Evolutionary conservation across 2,329 filamentous ascomycete genomes (phyloP), one percentile per base, ranked within the genome.

Genomic region (Trichoderma afroharzianum): DNA sequence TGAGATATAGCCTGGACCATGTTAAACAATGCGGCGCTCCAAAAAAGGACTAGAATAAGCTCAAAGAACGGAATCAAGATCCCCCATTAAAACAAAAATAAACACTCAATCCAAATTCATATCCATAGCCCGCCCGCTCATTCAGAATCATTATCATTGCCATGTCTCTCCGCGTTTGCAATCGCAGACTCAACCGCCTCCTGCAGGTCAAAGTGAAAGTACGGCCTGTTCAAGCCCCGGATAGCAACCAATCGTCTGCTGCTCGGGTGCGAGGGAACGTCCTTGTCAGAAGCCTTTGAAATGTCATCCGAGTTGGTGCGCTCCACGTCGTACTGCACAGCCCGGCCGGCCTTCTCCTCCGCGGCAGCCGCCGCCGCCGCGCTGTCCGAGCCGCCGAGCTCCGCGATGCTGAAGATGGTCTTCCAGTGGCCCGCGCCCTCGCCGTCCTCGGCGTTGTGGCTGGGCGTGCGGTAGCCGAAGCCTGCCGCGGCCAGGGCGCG

Each of bases 391-490:
- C 94, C 92, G 72, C 93, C 90, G 66, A 97, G 89, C 78, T 97
- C 94, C 1, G 95, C 93, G 39, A 98, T 95, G 78, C 90, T 94
- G 86, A 98, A 98, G 76, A 98, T 95, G 26, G 94, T 93, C 81
- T 94, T 95, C 80, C 80, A 82, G 24, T 80, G 76, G 18, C 77
- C 77, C 2, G 78, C 67, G 15, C 73, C 73, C 69, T 74, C 73
- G 39, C 71, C 75, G 21, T 21, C 78, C 75, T 11, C 43, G 6
- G 50, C 62, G 26, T 76, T 75, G 57, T 74, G 71, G 70, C 39
- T 76, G 11, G 76, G 82, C 6, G 80, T 80, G 12, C 78, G 79
- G 76, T 78, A 81, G 9, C 87, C 87, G 73, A 89, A 88, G 1
- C 87, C 87, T 4, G 85, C 86, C 6, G 84, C 84, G 1, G 83